These are phyloP conservation scores for Diaporthe sp. DNA, from an alignment of 2,329 filamentous ascomycete genomes.

Conservation along the genomic window DNA sequence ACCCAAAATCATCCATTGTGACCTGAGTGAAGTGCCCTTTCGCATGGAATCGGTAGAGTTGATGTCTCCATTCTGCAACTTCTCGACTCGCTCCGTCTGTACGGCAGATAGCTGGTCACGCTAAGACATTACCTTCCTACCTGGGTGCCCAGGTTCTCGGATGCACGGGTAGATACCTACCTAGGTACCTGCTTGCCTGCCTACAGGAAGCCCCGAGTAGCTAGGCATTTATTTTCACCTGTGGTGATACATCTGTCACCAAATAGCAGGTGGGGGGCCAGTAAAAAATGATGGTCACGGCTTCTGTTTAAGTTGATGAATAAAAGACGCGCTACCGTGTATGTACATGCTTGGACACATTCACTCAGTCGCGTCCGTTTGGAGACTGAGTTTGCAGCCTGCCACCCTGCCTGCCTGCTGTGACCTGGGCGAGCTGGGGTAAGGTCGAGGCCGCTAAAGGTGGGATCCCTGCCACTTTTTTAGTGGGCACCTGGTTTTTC, in stretches of 20 bases:
- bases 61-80: not conserved
- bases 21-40: not conserved
- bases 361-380: not conserved
- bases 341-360: not conserved
- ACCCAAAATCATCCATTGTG: not conserved
- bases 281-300: not conserved
- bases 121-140: not conserved
- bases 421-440: too few species aligned
- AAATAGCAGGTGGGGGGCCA: not conserved
- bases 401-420: too few species aligned
- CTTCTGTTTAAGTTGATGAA: not conserved
- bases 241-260: not conserved
- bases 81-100: not conserved
- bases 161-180: too few species aligned
- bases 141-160: too few species aligned
- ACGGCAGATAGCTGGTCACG: not conserved
- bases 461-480: not conserved
- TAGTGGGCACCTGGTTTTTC: not conserved
- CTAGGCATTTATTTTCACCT: too few species aligned
- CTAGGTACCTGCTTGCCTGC: not conserved
- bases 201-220: not conserved
- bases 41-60: not conserved
- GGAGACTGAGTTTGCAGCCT: not conserved
- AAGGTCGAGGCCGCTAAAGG: too few species aligned
- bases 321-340: not conserved